Conservation (phyloP, 306 rosid genomes). For the Dalbergia cochinchinensis region DNA sequence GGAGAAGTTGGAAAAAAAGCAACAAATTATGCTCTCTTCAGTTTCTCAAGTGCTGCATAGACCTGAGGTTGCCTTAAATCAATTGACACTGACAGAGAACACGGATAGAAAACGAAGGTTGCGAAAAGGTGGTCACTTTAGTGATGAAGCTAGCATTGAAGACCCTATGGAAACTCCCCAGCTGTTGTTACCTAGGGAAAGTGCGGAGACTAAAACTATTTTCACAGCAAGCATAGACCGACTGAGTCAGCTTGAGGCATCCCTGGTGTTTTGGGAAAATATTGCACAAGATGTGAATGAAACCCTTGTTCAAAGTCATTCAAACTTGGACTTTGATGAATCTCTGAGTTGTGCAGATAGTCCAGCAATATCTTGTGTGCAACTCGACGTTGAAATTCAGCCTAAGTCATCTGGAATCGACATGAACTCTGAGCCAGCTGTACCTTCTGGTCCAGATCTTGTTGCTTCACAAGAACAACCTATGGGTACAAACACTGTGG, state of each 20-base stretch:
- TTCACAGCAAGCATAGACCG: conserved; percentile 49
- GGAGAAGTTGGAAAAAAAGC: conserved; percentile 59
- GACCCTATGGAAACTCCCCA: conserved; percentile 57
- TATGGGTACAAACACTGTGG: conserved; percentile 39
- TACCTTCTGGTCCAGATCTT: conserved; percentile 48
- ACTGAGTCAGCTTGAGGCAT: conserved; percentile 66
- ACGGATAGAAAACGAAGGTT: conserved; percentile 68
- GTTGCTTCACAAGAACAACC: conserved; percentile 53
- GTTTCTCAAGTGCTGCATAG: conserved; percentile 63
- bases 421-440: conserved; percentile 69
- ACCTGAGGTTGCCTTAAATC: conserved; percentile 57
- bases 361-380: conserved; percentile 58
- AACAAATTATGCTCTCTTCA: conserved; percentile 59
- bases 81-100: conserved; percentile 57
- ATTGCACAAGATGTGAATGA: conserved; percentile 49
- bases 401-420: conserved; percentile 66
- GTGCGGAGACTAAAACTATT: conserved; percentile 35
- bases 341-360: conserved; percentile 58
- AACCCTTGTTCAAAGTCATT: conserved; percentile 38
- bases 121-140: conserved; percentile 51
- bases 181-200: conserved; percentile 41
- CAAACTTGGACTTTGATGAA: conserved; percentile 66
- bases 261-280: conserved; percentile 71
- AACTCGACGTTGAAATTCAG: conserved; percentile 54
- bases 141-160: conserved; percentile 53